A percentile compares a stretch with the other conserved stretches of the same genome.
phyloP scores from a whole-genome alignment of 192 early-diverging fungal genomes.

The Backusella australiensis region DNA sequence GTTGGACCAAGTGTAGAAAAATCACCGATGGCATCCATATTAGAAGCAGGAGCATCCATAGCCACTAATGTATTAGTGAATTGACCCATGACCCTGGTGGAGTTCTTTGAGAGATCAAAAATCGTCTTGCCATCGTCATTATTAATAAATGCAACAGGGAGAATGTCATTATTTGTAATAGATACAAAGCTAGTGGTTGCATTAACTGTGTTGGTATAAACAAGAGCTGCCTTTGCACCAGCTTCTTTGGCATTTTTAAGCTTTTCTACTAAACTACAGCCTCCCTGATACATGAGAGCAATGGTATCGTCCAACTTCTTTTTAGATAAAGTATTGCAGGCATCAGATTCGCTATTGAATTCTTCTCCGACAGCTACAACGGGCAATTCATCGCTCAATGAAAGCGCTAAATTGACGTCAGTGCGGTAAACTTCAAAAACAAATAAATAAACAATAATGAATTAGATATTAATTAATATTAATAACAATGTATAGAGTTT shows the following conservation, averaged over 20 bases:
- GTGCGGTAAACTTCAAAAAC: conserved; percentile 15
- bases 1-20: conserved; percentile 76
- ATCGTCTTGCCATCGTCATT: not conserved
- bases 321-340: conserved; percentile 43
- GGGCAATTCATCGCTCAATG: not conserved
- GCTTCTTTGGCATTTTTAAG: conserved; percentile 52
- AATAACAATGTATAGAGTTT: not conserved
- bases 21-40: conserved; percentile 41
- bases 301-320: conserved; percentile 41
- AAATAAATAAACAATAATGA: not conserved
- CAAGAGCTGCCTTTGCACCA: conserved; percentile 60
- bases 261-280: conserved; percentile 60
- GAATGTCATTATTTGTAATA: not conserved
- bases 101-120: not conserved
- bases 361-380: conserved; percentile 42
- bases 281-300: conserved; percentile 62
- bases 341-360: conserved; percentile 46
- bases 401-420: conserved; percentile 1
- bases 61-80: conserved; percentile 14
- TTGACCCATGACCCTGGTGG: not conserved
- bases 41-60: not conserved
- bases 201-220: conserved; percentile 48
- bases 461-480: not conserved
- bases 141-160: conserved; percentile 25
- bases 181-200: not conserved